Base-by-base conservation (phyloP, 345 rosid genomes). In the Dipteronia dyeriana region DNA sequence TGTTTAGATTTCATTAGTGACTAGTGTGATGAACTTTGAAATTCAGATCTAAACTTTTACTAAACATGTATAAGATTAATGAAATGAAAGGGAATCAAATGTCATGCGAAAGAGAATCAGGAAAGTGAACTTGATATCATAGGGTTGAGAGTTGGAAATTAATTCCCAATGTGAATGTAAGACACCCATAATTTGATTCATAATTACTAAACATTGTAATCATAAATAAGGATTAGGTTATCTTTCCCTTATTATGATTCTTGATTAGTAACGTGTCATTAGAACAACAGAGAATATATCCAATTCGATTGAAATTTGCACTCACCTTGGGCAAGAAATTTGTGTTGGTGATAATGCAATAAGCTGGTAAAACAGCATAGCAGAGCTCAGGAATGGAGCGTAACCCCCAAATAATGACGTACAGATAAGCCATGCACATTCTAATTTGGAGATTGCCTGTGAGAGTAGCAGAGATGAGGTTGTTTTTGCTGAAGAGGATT, bases 251-350 rank as follows among this genome's bases (percentile, higher is more conserved):
- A 34, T 5, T 34, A 34, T 34, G 38, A 34, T 34, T 34, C 6
- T 1, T 5, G 1, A 34, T 34, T 34, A 34, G 38, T 34, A 34
- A 34, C 38, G 38, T 34, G 6, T 4, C 6, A 34, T 34, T 4
- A 34, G 38, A 34, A 34, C 38, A 34, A 34, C 6, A 34, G 1
- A 34, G 38, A 34, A 34, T 34, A 34, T 34, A 49, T 13, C 16
- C 0, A 13, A 3, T 49, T 49, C 17, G 14, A 49, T 49, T 49
- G 17, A 49, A 12, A 49, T 49, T n/a, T 56, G 61, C n/a, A n/a
- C 26, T 76, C 10, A 90, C 92, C 91, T 85, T 83, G 9, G 98
- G 97, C 73, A 92, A 78, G 76, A 94, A 94, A 74, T 77, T 67
- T 2, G 91, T 76, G 79, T 86, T 70, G 76, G 86, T 75, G 80